Evolutionary conservation across 2,329 filamentous ascomycete species (phyloP), one percentile per base, ranked within the genome.

Genomic region (Chrysosporium queenslandicum): DNA sequence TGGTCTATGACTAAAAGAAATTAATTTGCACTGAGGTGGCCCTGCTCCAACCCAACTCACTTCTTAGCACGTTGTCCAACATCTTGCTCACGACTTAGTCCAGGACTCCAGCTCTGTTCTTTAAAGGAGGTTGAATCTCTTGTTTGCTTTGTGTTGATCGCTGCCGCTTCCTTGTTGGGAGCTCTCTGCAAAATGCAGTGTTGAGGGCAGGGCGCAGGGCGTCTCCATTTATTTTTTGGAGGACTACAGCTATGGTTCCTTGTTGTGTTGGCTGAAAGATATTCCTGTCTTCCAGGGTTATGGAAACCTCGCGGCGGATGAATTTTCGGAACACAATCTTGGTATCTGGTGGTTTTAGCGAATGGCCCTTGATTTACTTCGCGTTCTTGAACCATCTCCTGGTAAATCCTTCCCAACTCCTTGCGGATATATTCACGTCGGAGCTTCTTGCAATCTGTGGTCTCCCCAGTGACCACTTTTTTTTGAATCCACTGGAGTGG

Each of bases 181-280:
- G 29, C 20, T 52, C 32, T 52, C 29, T 40, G 29, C 47, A 52
- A 37, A 52, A 52, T 47, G 50, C 30, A 32, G 41, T 52, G 42
- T 47, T 47, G 36, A 30, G 27, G n/a, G n/a, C n/a, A n/a, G n/a
- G n/a, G n/a, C n/a, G n/a, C n/a, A n/a, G n/a, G n/a, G n/a, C n/a
- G n/a, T n/a, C n/a, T n/a, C n/a, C n/a, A n/a, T n/a, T n/a, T n/a
- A n/a, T n/a, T n/a, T n/a, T n/a, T n/a, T n/a, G n/a, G n/a, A n/a
- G n/a, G n/a, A n/a, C n/a, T n/a, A n/a, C n/a, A n/a, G n/a, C n/a
- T n/a, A n/a, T n/a, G n/a, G n/a, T n/a, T n/a, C n/a, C n/a, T n/a
- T n/a, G n/a, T n/a, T n/a, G n/a, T n/a, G n/a, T n/a, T n/a, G n/a
- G n/a, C n/a, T n/a, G n/a, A n/a, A n/a, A n/a, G n/a, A n/a, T n/a